Conservation (phyloP, 352 stramenopile species). For the Aphanomyces euteiches region DNA sequence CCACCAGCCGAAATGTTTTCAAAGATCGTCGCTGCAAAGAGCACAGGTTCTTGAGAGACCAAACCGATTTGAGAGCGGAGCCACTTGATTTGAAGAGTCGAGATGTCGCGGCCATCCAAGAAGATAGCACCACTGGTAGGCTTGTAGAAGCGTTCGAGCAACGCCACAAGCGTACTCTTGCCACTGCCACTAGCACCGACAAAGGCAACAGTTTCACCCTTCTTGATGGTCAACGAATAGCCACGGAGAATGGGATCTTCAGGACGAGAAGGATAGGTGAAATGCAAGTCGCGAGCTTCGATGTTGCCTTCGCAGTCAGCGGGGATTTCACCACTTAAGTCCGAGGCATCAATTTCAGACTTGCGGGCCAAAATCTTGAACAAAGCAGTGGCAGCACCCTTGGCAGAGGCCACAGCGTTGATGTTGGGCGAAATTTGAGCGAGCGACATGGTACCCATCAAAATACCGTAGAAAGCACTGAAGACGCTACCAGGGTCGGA, state of each 20-base stretch:
- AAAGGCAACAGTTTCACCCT: slow-evolving; percentile 41
- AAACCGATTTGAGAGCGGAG: slow-evolving; percentile 61
- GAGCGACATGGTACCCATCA: slow-evolving; percentile 41
- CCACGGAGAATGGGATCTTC: slow-evolving; percentile 26
- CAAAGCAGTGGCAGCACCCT: slow-evolving; percentile 38
- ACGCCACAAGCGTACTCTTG: slow-evolving; percentile 65
- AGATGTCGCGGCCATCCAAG: slow-evolving; percentile 76
- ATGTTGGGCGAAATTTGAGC: slow-evolving; percentile 50
- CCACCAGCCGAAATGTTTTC: slow-evolving; percentile 87
- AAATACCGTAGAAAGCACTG: slow-evolving; percentile 45
- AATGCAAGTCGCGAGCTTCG: slow-evolving; percentile 55
- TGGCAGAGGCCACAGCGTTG: slow-evolving; percentile 39
- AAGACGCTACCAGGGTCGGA: slow-evolving; percentile 41
- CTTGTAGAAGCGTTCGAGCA: slow-evolving; percentile 90
- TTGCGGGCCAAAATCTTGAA: slow-evolving; percentile 48
- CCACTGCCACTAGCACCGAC: slow-evolving; percentile 42
- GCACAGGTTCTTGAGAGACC: slow-evolving; percentile 82
- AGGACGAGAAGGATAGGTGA: slow-evolving; percentile 73
- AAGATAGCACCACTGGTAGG: slow-evolving; percentile 57
- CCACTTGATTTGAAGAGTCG: slow-evolving; percentile 71
- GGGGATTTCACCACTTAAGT: slow-evolving; percentile 38
- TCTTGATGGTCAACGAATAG: slow-evolving; percentile 37
- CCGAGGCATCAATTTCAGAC: slow-evolving; percentile 48
- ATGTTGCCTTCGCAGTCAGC: slow-evolving; percentile 44
- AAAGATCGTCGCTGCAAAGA: slow-evolving; percentile 85